phyloP scores from a whole-genome alignment of 768 basidiomycete species.

The Leccinum variicolor region DNA sequence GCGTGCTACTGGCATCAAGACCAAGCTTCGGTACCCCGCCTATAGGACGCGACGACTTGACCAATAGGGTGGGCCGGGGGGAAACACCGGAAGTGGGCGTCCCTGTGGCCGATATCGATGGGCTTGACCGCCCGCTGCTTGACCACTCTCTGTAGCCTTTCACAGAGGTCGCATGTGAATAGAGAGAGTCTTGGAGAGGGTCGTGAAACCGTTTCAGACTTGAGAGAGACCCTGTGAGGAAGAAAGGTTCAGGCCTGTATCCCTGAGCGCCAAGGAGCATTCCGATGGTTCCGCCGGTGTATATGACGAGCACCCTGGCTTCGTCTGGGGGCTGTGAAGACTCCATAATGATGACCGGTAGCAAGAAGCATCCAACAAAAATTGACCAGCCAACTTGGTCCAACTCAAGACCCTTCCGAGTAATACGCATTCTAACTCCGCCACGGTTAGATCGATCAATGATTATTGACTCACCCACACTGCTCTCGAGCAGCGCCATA shows the following conservation, averaged over 20 bases:
- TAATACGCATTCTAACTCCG: background rate
- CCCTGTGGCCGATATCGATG: constrained; percentile 29
- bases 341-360: constrained; percentile 42
- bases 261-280: constrained; percentile 78
- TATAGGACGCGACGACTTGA: constrained; percentile 71
- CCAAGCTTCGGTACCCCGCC: constrained; percentile 41
- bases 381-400: background rate
- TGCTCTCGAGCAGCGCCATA: no score
- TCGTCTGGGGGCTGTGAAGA: constrained; percentile 54
- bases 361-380: background rate
- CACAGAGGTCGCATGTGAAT: constrained; percentile 75
- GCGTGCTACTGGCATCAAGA: constrained; percentile 24
- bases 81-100: constrained; percentile 3
- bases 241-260: constrained; percentile 84
- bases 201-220: constrained; percentile 91
- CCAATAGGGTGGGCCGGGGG: constrained; percentile 44
- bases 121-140: constrained; percentile 56
- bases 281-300: constrained; percentile 89
- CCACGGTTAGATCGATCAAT: background rate
- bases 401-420: background rate
- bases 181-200: constrained; percentile 81
- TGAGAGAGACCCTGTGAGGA: constrained; percentile 78
- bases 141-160: constrained; percentile 80
- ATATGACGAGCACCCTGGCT: constrained; percentile 80
- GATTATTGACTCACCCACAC: no score